These are phyloP conservation scores for Potentilla sterilis DNA, from an alignment of 306 rosid species.

Conservation along the genomic window DNA sequence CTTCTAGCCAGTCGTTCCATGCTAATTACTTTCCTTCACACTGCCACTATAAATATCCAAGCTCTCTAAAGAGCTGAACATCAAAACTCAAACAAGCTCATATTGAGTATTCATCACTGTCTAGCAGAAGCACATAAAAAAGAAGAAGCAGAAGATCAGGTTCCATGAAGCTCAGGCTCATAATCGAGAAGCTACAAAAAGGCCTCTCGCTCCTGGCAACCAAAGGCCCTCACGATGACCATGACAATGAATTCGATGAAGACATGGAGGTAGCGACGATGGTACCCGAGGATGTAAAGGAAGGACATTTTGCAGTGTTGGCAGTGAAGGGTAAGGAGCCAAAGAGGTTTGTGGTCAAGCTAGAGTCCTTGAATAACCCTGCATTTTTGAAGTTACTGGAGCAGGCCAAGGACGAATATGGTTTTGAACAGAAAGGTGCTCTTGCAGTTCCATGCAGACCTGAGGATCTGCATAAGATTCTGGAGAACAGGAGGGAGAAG, in stretches of 20 bases:
- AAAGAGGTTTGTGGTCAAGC: constrained; percentile 50
- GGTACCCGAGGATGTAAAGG: constrained; percentile 44
- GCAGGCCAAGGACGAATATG: constrained; percentile 61
- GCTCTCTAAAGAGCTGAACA: not conserved
- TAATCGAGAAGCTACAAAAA: constrained; percentile 39
- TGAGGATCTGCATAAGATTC: constrained; percentile 49
- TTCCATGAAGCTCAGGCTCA: constrained; percentile 30
- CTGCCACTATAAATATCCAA: not conserved
- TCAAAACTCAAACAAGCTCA: not conserved
- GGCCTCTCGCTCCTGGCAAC: constrained; percentile 35
- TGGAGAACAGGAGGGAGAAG: constrained; percentile 31
- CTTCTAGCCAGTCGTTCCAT: not conserved
- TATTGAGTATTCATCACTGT: not conserved
- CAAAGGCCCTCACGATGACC: constrained; percentile 22
- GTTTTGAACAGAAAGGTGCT: constrained; percentile 58
- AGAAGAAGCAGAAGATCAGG: not conserved
- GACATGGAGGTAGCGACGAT: constrained; percentile 20
- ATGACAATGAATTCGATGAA: constrained; percentile 16
- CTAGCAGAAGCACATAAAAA: constrained; percentile 8
- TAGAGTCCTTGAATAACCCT: constrained; percentile 52
- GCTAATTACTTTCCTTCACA: not conserved
- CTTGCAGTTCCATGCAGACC: constrained; percentile 66
- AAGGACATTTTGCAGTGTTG: constrained; percentile 59
- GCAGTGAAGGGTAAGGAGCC: constrained; percentile 53
- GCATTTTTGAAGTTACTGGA: constrained; percentile 53